Conservation (phyloP, 169 alveolate species). For the Plasmodium relictum region DNA sequence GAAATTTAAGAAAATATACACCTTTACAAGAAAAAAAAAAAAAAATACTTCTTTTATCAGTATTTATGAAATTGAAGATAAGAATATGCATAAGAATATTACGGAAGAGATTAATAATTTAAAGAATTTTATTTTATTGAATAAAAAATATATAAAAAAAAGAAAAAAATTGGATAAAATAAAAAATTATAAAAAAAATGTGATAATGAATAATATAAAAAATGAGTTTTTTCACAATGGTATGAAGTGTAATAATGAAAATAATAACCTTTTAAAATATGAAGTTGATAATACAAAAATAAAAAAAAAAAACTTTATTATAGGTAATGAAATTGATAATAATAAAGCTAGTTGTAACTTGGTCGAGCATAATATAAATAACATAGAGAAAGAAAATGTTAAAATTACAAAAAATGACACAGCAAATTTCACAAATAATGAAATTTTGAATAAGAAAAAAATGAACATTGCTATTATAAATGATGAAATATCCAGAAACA, state of each 20-base stretch:
- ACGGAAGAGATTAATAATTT: slow-evolving; percentile 14
- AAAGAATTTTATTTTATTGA: slow-evolving; percentile 4
- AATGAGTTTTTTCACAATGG: neutral
- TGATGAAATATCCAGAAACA: too few relatives aligned
- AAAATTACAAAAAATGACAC: too few relatives aligned
- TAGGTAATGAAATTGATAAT: too few relatives aligned
- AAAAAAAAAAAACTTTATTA: too few relatives aligned
- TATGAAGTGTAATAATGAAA: too few relatives aligned
- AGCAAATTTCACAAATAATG: too few relatives aligned
- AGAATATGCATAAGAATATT: neutral
- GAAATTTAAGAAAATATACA: neutral
- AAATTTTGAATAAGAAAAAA: too few relatives aligned
- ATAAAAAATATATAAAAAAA: neutral
- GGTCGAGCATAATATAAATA: neutral
- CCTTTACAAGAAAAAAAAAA: neutral
- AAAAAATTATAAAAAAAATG: neutral
- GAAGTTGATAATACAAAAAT: too few relatives aligned
- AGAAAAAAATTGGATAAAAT: neutral
- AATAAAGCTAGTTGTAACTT: neutral
- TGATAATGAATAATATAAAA: neutral
- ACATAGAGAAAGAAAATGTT: neutral
- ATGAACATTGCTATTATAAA: too few relatives aligned
- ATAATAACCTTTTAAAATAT: too few relatives aligned
- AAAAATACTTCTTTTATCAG: neutral
- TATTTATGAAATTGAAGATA: neutral